phyloP scores from a whole-genome alignment of 768 basidiomycete species.

The Collybiopsis confluens region DNA sequence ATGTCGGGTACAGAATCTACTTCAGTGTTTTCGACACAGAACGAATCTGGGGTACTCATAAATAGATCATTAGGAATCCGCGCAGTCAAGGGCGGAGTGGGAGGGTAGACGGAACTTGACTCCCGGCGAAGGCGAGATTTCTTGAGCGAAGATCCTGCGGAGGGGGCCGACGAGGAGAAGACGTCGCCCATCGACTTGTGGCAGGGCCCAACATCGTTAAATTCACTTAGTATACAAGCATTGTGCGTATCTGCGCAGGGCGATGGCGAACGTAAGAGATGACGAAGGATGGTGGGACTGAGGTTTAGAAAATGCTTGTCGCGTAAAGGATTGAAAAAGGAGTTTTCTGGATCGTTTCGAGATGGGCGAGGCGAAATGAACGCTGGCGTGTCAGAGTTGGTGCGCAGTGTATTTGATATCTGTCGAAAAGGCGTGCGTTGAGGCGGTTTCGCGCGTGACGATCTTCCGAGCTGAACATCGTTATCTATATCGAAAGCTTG shows the following conservation, averaged over 20 bases:
- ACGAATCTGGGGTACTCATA: slow-evolving; percentile 4
- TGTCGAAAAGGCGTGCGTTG: neutral
- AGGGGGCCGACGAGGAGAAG: neutral
- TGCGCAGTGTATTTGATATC: neutral
- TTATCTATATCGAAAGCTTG: neutral
- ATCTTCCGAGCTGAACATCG: neutral
- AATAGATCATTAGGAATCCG: slow-evolving; percentile 10
- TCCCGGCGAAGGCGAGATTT: neutral
- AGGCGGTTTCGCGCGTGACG: too few species aligned
- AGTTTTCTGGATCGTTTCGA: neutral
- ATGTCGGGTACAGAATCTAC: slow-evolving; percentile 1
- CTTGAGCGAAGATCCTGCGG: neutral
- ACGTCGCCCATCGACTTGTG: neutral
- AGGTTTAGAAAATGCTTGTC: neutral
- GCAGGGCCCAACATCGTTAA: too few species aligned
- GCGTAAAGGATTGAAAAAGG: slow-evolving; percentile 2
- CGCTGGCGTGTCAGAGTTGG: neutral
- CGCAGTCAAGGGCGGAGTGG: slow-evolving; percentile 18
- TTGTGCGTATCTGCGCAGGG: neutral
- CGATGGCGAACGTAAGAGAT: slow-evolving; percentile 3
- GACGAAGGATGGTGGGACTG: slow-evolving; percentile 3
- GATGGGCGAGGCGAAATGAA: neutral
- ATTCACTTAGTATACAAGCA: too few species aligned
- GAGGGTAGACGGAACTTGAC: slow-evolving; percentile 11
- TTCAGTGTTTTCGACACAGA: neutral